phyloP scores from a whole-genome alignment of 2,329 filamentous ascomycete genomes.

The Neofusicoccum kwambonambiense region DNA sequence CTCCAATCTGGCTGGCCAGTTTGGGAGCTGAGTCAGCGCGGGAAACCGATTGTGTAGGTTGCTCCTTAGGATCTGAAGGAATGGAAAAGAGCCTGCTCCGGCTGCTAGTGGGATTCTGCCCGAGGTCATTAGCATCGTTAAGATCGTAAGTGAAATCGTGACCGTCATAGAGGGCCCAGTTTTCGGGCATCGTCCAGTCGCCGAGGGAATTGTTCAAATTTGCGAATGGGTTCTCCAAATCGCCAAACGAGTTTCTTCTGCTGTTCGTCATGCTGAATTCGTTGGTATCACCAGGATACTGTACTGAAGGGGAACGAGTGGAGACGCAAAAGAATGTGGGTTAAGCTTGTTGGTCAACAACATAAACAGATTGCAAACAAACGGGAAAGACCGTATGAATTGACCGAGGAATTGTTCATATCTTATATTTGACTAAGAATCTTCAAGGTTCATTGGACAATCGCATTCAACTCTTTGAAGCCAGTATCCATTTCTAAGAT shows the following conservation, averaged over 20 bases:
- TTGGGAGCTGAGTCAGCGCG: background rate
- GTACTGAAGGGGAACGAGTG: background rate
- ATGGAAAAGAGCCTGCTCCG: background rate
- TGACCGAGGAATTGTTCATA: background rate
- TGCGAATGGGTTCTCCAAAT: background rate
- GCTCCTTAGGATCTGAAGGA: background rate
- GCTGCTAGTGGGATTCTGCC: background rate
- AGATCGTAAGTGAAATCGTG: background rate
- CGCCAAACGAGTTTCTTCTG: background rate
- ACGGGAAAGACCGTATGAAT: background rate
- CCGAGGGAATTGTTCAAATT: background rate
- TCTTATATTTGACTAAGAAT: background rate
- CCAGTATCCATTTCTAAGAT: background rate
- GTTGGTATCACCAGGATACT: background rate
- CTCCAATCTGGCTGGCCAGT: background rate
- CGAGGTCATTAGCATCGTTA: background rate
- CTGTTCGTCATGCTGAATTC: background rate
- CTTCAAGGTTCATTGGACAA: background rate
- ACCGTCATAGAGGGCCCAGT: background rate
- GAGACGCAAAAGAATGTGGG: background rate
- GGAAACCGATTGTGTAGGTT: background rate
- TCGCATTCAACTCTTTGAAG: background rate
- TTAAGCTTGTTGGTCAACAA: constrained; percentile 10
- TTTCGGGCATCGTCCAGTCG: background rate
- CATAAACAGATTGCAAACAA: background rate